These are phyloP conservation scores for Phytophthora melonis DNA, from an alignment of 352 stramenopile genomes.

Conservation along the genomic window DNA sequence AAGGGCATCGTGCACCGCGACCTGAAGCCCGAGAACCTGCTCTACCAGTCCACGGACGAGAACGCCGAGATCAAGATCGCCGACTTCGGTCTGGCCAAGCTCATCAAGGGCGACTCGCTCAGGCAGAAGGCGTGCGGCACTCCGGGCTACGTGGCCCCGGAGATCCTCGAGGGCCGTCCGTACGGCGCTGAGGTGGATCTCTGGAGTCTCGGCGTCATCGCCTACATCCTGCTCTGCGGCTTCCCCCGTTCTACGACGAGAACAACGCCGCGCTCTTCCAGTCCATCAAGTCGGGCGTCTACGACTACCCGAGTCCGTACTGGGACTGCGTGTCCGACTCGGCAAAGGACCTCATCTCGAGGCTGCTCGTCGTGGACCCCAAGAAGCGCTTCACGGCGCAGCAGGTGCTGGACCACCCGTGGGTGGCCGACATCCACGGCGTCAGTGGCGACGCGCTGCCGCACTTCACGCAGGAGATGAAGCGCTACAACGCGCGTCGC, in stretches of 20 bases:
- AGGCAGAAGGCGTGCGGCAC: slow-evolving; percentile 97
- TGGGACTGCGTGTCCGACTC: slow-evolving; percentile 93
- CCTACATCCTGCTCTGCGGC: slow-evolving; percentile 95
- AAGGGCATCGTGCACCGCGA: slow-evolving; percentile 93
- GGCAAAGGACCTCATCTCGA: slow-evolving; percentile 94
- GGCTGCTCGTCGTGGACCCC: slow-evolving; percentile 92
- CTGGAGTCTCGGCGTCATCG: slow-evolving; percentile 97
- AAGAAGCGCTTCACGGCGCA: slow-evolving; percentile 90
- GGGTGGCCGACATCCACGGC: slow-evolving; percentile 84
- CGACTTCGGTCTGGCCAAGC: slow-evolving; percentile 92
- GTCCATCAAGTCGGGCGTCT: slow-evolving; percentile 90
- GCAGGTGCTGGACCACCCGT: slow-evolving; percentile 85
- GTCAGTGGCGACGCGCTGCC: slow-evolving; percentile 81
- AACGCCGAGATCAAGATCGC: slow-evolving; percentile 95
- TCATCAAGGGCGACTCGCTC: slow-evolving; percentile 93
- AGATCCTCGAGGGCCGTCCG: slow-evolving; percentile 94
- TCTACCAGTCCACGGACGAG: slow-evolving; percentile 89
- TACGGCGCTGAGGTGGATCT: slow-evolving; percentile 96
- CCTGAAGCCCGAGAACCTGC: slow-evolving; percentile 91
- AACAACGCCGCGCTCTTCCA: slow-evolving; percentile 92
- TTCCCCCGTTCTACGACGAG: slow-evolving; percentile 97
- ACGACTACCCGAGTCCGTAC: slow-evolving; percentile 94
- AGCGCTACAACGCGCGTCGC: slow-evolving; percentile 86
- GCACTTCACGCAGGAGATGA: slow-evolving; percentile 92
- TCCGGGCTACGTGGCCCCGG: slow-evolving; percentile 96